phyloP scores from a whole-genome alignment of 2,329 filamentous ascomycete species.

The Trichoderma gracile region DNA sequence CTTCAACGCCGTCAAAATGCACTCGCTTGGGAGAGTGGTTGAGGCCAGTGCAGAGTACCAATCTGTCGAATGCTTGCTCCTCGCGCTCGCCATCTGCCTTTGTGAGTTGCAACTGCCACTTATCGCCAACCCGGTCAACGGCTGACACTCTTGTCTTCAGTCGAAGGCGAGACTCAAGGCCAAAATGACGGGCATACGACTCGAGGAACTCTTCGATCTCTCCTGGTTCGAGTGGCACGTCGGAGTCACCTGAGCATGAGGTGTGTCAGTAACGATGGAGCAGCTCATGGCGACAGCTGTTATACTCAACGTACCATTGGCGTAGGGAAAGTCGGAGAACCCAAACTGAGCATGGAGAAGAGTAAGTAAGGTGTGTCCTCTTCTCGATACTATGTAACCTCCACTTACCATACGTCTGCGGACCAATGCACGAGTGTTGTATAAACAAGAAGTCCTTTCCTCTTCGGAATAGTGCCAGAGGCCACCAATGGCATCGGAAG shows the following conservation, averaged over 20 bases:
- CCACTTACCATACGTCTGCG: neutral
- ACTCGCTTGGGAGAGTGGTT: neutral
- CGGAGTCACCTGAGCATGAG: neutral
- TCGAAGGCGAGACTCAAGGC: neutral
- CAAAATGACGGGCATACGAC: neutral
- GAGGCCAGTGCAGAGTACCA: constrained; percentile 6
- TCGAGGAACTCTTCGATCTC: constrained; percentile 2
- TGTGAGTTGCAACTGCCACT: neutral
- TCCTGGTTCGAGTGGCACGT: neutral
- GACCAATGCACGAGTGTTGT: constrained; percentile 24
- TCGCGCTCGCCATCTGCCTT: neutral
- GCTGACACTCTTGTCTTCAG: neutral
- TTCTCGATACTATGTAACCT: too few relatives aligned
- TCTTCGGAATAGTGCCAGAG: constrained; percentile 45
- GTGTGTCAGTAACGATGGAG: too few relatives aligned
- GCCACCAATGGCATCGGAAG: constrained; percentile 44
- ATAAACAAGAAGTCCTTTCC: constrained; percentile 39
- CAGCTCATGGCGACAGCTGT: too few relatives aligned
- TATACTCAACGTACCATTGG: neutral
- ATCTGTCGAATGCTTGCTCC: neutral
- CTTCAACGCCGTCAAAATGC: constrained; percentile 1
- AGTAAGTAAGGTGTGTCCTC: too few relatives aligned
- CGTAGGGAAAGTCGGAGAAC: constrained; percentile 6
- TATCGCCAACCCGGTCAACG: neutral
- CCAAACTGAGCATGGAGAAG: neutral